Evolutionary conservation across 371 early-diverging fungal genomes (phyloP), one percentile per base, ranked within the genome.

Genomic region (Mucor irregularis): DNA sequence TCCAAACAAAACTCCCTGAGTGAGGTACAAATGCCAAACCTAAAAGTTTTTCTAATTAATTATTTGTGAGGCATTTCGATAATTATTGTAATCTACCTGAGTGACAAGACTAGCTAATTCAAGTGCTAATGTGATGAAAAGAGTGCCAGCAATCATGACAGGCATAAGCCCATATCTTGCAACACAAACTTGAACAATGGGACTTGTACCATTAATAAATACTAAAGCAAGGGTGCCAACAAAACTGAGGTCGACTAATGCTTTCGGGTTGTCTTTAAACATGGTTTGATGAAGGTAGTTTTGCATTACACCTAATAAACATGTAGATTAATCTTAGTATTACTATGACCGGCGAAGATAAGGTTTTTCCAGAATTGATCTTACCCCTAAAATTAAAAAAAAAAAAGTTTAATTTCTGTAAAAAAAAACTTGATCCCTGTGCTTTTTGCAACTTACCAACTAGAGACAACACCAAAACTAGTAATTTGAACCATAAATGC

Each of bases 401-500:
- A n/a, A n/a, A n/a, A n/a, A n/a, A n/a, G n/a, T n/a, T n/a, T n/a
- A n/a, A n/a, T n/a, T n/a, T n/a, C n/a, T n/a, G 26, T 28, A 7
- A 45, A 45, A 5, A 45, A 22, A 4, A 45, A 45, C 30, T 28
- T 17, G 48, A 42, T 30, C 6, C n/a, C n/a, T n/a, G 10, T 8
- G 5, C 33, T 9, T 29, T 35, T 24, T 22, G 19, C 33, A 31
- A 38, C 10, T 50, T 50, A 50, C 45, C 45, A 76, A 14, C 62
- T 55, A 25, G 66, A 44, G 4, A 70, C 51, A 0, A 63, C 54
- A 28, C 88, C 88, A 44, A 86, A 82, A 13, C 76, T 72, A 35
- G 73, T 73, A 56, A 84, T 72, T 49, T 83, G 80, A 40, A 78
- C 78, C 8, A 81, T 43, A 63, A 83, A 87, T 3, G 80, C 76